Percentiles rank a stretch among this genome's conserved stretches.
Evolutionary conservation across 192 early-diverging fungal species (phyloP).

Genomic region (Backusella tuberculispora): DNA sequence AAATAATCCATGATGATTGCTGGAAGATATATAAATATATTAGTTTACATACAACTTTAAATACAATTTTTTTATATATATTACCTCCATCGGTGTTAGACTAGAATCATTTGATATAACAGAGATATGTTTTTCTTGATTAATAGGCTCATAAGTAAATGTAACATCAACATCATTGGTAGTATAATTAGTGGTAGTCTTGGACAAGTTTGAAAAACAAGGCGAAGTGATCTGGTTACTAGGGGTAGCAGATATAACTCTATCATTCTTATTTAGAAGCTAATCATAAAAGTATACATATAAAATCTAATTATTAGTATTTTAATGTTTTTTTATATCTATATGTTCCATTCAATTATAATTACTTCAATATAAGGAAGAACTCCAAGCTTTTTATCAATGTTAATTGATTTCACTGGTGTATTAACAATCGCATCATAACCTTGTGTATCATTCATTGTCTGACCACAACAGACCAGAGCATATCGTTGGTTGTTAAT

Average conservation of each 20-base stretch:
- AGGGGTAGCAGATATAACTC: slow-evolving; percentile 1
- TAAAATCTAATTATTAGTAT: neutral
- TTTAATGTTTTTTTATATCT: neutral
- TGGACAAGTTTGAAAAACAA: slow-evolving; percentile 8
- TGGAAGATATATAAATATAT: neutral
- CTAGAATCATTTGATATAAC: neutral
- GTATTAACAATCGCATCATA: slow-evolving; percentile 14
- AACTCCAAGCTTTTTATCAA: neutral
- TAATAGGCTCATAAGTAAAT: neutral
- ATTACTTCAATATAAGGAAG: slow-evolving; percentile 24
- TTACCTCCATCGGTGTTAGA: neutral
- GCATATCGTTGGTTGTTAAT: slow-evolving; percentile 13
- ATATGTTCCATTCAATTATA: neutral
- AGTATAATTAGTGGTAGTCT: neutral
- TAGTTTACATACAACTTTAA: neutral
- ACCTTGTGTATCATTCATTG: neutral
- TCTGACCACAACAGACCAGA: slow-evolving; percentile 13
- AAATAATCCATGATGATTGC: slow-evolving; percentile 20
- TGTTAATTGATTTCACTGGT: slow-evolving; percentile 17
- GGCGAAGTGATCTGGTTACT: neutral
- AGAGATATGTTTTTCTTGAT: neutral
- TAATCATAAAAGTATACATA: neutral
- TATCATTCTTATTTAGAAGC: neutral
- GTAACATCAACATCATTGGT: neutral
- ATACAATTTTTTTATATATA: neutral